Evolutionary conservation across 2,329 filamentous ascomycete species (phyloP).

Genomic region (Simplicillium aogashimaense): DNA sequence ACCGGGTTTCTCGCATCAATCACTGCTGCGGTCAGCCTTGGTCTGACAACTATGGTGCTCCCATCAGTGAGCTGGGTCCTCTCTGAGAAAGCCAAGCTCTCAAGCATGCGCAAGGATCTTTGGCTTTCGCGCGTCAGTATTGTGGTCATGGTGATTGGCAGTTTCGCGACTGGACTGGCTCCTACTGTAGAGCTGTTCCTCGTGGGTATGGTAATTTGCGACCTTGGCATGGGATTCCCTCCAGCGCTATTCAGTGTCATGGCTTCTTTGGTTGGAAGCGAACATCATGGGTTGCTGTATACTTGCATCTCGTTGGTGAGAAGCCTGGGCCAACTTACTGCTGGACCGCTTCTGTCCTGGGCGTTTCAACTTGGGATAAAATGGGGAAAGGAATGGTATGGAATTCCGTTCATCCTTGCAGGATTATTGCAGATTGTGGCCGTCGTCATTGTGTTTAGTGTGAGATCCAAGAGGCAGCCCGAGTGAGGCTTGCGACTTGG

Average conservation of each 20-base stretch:
- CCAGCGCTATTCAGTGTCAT: constrained; percentile 3
- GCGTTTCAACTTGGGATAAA: constrained; percentile 1
- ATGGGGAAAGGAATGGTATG: constrained; percentile 4
- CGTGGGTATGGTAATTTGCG: constrained; percentile 2
- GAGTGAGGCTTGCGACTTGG: background rate
- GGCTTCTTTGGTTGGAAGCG: constrained; percentile 1
- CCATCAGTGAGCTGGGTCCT: constrained; percentile 1
- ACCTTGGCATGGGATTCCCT: constrained; percentile 2
- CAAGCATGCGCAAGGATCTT: constrained; percentile 4
- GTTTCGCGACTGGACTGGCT: constrained; percentile 4
- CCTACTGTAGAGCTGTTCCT: constrained; percentile 1
- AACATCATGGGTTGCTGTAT: background rate
- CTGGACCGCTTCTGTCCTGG: constrained; percentile 2
- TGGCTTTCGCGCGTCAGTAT: constrained; percentile 4
- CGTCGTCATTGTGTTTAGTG: constrained; percentile 1
- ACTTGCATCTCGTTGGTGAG: constrained; percentile 1
- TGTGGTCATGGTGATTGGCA: constrained; percentile 3
- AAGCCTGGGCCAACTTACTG: constrained; percentile 1
- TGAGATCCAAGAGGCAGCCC: constrained; percentile 1
- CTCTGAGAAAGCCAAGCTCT: background rate
- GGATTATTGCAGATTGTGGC: constrained; percentile 2
- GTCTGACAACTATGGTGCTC: constrained; percentile 2
- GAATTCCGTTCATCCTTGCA: constrained; percentile 4
- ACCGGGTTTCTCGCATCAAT: constrained; percentile 3
- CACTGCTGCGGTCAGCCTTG: constrained; percentile 1